Evolutionary conservation across 495 filamentous ascomycete species (phyloP).

Genomic region (Hamigera avellanea): DNA sequence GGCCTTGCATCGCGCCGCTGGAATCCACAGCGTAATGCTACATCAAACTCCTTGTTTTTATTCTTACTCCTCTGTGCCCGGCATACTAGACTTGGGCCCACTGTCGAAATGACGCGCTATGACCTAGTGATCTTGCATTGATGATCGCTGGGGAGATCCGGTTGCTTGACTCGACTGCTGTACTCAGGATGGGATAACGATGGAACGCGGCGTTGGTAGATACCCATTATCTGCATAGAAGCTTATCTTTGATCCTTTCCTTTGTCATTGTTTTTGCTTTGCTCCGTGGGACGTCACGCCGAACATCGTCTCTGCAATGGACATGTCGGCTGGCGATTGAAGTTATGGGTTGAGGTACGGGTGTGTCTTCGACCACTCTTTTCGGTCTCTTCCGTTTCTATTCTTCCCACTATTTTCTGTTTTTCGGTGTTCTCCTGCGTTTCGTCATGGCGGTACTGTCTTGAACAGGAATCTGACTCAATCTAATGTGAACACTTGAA

Average conservation of each 20-base stretch:
- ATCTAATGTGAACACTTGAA: neutral
- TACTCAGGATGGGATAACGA: conserved; percentile 31
- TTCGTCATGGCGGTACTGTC: neutral
- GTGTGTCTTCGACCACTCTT: conserved; percentile 7
- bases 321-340: conserved; percentile 5
- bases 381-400: conserved; percentile 16
- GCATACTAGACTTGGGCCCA: conserved; percentile 25
- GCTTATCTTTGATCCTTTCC: conserved; percentile 21
- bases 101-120: conserved; percentile 21
- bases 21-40: conserved; percentile 8
- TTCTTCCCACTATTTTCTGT: conserved; percentile 6
- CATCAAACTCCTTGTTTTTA: conserved; percentile 16
- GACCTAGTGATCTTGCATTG: conserved; percentile 3
- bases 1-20: conserved; percentile 8
- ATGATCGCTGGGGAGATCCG: conserved; percentile 10
- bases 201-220: conserved; percentile 40
- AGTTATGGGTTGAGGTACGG: conserved; percentile 6
- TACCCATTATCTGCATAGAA: conserved; percentile 35
- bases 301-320: neutral
- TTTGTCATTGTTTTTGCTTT: conserved; percentile 17
- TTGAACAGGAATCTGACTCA: neutral
- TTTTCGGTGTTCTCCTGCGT: conserved; percentile 3
- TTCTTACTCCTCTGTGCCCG: conserved; percentile 18
- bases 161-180: conserved; percentile 18
- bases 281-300: neutral